Conservation (phyloP, 1,284 basidiomycete species). For the Tilletia indica region DNA sequence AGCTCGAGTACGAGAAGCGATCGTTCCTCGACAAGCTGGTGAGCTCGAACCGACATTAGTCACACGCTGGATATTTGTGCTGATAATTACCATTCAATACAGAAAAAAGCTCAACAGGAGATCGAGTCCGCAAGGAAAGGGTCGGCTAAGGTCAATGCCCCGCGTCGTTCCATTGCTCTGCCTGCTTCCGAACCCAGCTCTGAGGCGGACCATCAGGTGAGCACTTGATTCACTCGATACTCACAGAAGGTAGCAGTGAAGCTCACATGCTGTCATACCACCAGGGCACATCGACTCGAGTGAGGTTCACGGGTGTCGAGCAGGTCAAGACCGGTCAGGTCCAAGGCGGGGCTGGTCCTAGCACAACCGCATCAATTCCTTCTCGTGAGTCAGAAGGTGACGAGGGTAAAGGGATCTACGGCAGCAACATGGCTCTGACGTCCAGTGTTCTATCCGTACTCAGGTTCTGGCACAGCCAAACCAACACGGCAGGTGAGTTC, state of each 20-base stretch:
- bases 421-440: too few relatives aligned
- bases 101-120: conserved; percentile 17
- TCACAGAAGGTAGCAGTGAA: not conserved
- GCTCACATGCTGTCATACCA: too few relatives aligned
- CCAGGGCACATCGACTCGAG: too few relatives aligned
- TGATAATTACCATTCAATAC: too few relatives aligned
- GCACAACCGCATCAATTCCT: too few relatives aligned
- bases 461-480: not conserved
- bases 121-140: not conserved
- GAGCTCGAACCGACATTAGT: not conserved
- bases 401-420: too few relatives aligned
- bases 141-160: not conserved
- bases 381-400: too few relatives aligned
- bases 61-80: not conserved
- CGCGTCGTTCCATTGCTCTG: conserved; percentile 1
- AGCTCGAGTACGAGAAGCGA: conserved; percentile 15
- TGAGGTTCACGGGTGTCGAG: too few relatives aligned
- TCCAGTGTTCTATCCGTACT: not conserved
- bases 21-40: conserved; percentile 16
- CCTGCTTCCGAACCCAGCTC: conserved; percentile 3
- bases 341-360: too few relatives aligned
- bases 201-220: not conserved
- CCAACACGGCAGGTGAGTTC: not conserved
- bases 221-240: not conserved
- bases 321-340: too few relatives aligned